A percentile compares a stretch with the other conserved stretches of the same genome.
phyloP scores from a whole-genome alignment of 2,329 filamentous ascomycete genomes.

The Davidsoniella australis region DNA sequence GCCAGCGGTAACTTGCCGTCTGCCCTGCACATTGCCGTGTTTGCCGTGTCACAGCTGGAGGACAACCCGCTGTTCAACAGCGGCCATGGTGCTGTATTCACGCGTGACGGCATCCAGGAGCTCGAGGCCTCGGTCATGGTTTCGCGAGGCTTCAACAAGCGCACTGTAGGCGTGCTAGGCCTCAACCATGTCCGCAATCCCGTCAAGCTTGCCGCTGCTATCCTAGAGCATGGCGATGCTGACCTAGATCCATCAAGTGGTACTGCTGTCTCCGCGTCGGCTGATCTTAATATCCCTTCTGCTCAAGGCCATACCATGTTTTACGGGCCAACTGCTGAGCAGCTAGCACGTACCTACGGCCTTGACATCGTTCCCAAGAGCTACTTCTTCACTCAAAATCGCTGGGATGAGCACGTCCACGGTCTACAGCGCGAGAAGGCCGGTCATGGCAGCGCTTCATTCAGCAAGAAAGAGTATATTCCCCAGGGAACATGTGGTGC shows the following conservation, averaged over 20 bases:
- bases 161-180: conserved; percentile 61
- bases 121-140: conserved; percentile 83
- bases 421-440: conserved; percentile 35
- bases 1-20: conserved; percentile 23
- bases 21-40: conserved; percentile 57
- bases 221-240: conserved; percentile 50
- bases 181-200: conserved; percentile 63
- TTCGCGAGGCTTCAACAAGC: conserved; percentile 52
- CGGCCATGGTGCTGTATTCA: conserved; percentile 73
- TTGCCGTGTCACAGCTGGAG: conserved; percentile 61
- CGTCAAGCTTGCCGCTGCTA: conserved; percentile 52
- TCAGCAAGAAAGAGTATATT: conserved; percentile 48
- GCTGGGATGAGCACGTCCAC: conserved; percentile 61
- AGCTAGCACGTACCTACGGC: conserved; percentile 49
- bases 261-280: conserved; percentile 13
- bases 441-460: conserved; percentile 27
- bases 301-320: conserved; percentile 56
- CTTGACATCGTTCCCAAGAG: conserved; percentile 48
- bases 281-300: conserved; percentile 28
- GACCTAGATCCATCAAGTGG: conserved; percentile 29
- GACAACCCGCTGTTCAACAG: conserved; percentile 72
- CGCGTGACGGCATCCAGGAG: conserved; percentile 64
- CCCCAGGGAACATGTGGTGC: conserved; percentile 75
- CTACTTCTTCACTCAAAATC: conserved; percentile 64
- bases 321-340: conserved; percentile 50